phyloP scores from a whole-genome alignment of 164 flowering plant genomes.

The Saururus chinensis region DNA sequence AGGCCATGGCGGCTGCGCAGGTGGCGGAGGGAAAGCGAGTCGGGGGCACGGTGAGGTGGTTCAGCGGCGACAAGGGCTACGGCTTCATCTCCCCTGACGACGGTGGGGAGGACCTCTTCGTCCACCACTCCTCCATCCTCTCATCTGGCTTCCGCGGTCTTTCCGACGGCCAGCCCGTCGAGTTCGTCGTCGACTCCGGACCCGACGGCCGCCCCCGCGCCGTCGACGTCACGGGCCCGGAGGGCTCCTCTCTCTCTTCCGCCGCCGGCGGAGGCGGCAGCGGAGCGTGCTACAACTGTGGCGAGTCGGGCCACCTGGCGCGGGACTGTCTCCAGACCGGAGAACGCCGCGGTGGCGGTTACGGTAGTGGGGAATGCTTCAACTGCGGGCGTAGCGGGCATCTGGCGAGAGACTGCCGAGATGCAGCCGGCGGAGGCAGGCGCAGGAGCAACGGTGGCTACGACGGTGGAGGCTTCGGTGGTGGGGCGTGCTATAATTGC shows the following conservation, averaged over 20 bases:
- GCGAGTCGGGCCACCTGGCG: constrained; percentile 9
- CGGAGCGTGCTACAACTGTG: constrained; percentile 14
- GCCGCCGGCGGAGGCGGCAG: constrained; percentile 7
- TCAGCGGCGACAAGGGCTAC: constrained; percentile 46
- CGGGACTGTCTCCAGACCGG: constrained; percentile 5
- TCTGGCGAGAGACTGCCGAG: constrained; percentile 46
- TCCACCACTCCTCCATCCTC: constrained; percentile 55
- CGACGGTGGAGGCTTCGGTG: not conserved
- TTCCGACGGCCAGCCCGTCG: constrained; percentile 42
- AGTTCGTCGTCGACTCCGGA: constrained; percentile 31
- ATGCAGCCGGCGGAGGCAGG: constrained; percentile 1
- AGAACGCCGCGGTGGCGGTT: constrained; percentile 30
- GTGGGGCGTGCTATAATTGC: constrained; percentile 6
- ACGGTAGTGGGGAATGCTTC: constrained; percentile 41
- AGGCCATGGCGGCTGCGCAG: too few species aligned
- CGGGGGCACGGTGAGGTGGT: constrained; percentile 37
- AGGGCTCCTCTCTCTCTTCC: constrained; percentile 23
- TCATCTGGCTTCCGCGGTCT: constrained; percentile 55
- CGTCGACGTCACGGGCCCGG: constrained; percentile 50
- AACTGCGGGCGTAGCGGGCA: constrained; percentile 49
- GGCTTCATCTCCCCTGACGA: constrained; percentile 62
- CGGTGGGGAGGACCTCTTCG: constrained; percentile 62
- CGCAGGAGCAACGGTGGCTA: constrained; percentile 5
- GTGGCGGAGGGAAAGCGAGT: constrained; percentile 23
- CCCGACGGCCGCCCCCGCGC: constrained; percentile 47